These are phyloP conservation scores for Fraxinus excelsior DNA, from an alignment of 257 asterid genomes.

Conservation along the genomic window DNA sequence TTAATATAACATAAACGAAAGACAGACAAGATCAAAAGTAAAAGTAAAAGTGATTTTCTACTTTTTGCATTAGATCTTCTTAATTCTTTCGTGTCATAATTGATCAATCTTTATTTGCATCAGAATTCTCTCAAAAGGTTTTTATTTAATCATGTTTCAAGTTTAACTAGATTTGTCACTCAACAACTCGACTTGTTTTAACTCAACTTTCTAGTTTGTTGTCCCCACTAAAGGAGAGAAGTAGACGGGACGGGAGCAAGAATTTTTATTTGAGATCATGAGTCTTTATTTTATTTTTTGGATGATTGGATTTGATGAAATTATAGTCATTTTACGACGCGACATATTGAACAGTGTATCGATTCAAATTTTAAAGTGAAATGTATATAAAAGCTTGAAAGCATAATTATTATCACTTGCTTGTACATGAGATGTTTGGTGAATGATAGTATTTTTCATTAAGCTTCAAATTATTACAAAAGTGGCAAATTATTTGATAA, in stretches of 20 bases:
- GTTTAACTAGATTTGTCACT: background rate
- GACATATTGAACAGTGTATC: background rate
- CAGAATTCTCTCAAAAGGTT: conserved; percentile 33
- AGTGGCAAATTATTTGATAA: no score
- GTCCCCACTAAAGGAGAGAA: background rate
- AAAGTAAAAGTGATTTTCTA: conserved; percentile 20
- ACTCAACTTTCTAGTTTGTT: background rate
- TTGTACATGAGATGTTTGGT: no score
- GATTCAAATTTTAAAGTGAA: no score
- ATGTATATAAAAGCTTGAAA: no score
- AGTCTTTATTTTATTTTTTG: background rate
- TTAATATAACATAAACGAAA: background rate
- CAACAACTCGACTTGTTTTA: background rate
- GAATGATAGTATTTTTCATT: no score
- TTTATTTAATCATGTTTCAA: conserved; percentile 26
- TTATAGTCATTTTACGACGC: background rate
- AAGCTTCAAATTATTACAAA: no score
- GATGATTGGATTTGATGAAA: background rate
- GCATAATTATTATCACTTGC: no score
- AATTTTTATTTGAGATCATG: background rate
- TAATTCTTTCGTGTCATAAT: conserved; percentile 32
- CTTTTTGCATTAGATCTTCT: conserved; percentile 40
- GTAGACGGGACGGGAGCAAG: background rate
- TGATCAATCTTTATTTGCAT: conserved; percentile 26
- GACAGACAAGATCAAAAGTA: conserved; percentile 27